Base-by-base conservation (phyloP, 2,329 filamentous ascomycete genomes). In the Cladophialophora bantiana region DNA sequence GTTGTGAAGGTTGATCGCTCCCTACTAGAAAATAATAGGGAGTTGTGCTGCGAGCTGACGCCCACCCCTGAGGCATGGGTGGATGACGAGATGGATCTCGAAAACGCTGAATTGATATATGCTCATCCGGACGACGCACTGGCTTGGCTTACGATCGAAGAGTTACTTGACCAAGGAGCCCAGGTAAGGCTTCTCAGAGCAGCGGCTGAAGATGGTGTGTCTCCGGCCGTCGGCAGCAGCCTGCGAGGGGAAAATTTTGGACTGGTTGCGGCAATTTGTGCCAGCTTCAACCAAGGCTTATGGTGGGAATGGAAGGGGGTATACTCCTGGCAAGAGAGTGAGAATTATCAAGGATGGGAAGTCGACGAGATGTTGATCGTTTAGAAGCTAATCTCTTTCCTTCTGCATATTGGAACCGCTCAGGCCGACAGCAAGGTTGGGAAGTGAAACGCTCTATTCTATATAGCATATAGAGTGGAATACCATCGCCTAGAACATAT, bases 261-360 rank as follows among this genome's bases (percentile, higher is more conserved):
- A n/a, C 20, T 52, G 45, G 31, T 61, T 13, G 58, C 56, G 10
- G 56, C 56, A 5, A 31, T 59, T 26, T 59, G 40, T 50, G 40
- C 57, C 42, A 59, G 57, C 57, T 15, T 35, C 32, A 18, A 59
- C 10, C 20, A 20, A 6, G 57, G 57, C 2, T 59, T 18, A 26
- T 34, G 7, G 13, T 59, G 40, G 57, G 57, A 59, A 50, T 59
- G 57, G 57, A 45, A 59, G 34, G 57, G 57, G 7, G 57, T 59
- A 18, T 59, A 50, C 35, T 48, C 57, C 42, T 59, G 57, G 57
- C 57, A 59, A 50, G 57, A 59, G 31, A 59, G 57, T 59, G 57
- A 59, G 34, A 50, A 59, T 12, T 36, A 59, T 32, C 4, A 50
- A n/a, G 57, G 57, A 35, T 59, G 57, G 57, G 57, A 59, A 15